These are phyloP conservation scores for Spiraea crenata DNA, from an alignment of 331 rosid species.

Conservation along the genomic window DNA sequence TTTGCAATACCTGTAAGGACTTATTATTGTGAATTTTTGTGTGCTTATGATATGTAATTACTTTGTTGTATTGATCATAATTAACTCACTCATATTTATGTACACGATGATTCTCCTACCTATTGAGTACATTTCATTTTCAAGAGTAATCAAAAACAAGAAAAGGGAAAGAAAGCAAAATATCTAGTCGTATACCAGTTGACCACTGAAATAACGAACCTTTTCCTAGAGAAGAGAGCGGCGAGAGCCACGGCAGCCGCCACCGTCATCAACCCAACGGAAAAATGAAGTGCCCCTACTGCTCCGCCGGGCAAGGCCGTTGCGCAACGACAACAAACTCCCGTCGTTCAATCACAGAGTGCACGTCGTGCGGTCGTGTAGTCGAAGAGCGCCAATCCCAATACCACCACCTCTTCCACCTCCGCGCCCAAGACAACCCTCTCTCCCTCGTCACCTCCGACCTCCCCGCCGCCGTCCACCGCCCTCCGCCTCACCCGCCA, in stretches of 20 bases:
- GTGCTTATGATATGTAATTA: too few species aligned
- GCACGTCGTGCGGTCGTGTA: slow-evolving; percentile 86
- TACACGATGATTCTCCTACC: too few species aligned
- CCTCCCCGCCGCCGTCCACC: slow-evolving; percentile 53
- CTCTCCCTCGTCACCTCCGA: slow-evolving; percentile 86
- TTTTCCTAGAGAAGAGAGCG: background rate
- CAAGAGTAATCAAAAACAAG: too few species aligned
- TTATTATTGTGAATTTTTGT: too few species aligned
- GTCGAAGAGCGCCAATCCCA: slow-evolving; percentile 81
- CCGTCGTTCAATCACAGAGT: slow-evolving; percentile 72
- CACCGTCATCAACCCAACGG: background rate
- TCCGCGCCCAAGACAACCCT: slow-evolving; percentile 89
- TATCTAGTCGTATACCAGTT: background rate
- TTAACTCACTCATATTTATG: too few species aligned
- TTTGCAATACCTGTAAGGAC: too few species aligned
- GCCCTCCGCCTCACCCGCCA: background rate
- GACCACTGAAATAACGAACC: background rate
- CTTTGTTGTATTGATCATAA: too few species aligned
- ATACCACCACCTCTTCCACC: slow-evolving; percentile 84
- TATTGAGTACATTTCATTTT: too few species aligned
- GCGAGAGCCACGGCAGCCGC: background rate
- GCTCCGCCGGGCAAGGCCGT: slow-evolving; percentile 77
- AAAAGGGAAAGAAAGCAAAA: background rate
- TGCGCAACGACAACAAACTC: slow-evolving; percentile 64
- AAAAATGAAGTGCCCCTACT: slow-evolving; percentile 87